Conservation (phyloP, 176 grass and related monocot species). For the Oryza longistaminata region DNA sequence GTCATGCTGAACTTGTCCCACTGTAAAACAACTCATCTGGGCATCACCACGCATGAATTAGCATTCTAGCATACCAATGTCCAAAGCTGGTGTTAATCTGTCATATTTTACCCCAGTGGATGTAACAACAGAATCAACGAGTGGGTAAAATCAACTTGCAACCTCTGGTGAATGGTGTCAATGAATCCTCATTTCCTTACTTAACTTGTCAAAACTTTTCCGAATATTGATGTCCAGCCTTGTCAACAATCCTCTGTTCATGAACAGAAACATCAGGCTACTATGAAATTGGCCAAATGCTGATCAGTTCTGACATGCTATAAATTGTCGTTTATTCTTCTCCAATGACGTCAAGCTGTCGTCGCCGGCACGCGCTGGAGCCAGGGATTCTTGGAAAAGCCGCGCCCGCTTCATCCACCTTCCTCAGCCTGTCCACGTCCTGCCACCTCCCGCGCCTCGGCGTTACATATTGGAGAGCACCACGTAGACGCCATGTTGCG, state of each 20-base stretch:
- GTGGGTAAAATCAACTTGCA: neutral
- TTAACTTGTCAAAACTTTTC: neutral
- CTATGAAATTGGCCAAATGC: no score
- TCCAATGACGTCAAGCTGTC: neutral
- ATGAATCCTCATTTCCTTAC: neutral
- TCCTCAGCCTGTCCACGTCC: conserved; percentile 59
- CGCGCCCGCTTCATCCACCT: conserved; percentile 42
- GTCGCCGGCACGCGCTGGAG: conserved; percentile 30
- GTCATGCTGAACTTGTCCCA: conserved; percentile 19
- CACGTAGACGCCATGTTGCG: conserved; percentile 53
- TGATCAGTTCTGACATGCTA: no score
- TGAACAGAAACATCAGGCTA: no score
- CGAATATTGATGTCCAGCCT: neutral
- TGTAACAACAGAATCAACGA: neutral
- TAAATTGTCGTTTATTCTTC: neutral
- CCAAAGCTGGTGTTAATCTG: neutral
- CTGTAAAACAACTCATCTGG: conserved; percentile 7
- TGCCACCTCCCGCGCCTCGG: conserved; percentile 54
- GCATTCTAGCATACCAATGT: neutral
- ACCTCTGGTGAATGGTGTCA: neutral
- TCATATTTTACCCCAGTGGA: neutral
- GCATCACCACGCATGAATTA: neutral
- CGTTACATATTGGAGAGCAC: conserved; percentile 67
- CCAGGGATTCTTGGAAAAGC: conserved; percentile 53
- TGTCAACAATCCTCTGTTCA: neutral